Evolutionary conservation across 2,329 filamentous ascomycete species (phyloP).

Genomic region (Eutypa lata): DNA sequence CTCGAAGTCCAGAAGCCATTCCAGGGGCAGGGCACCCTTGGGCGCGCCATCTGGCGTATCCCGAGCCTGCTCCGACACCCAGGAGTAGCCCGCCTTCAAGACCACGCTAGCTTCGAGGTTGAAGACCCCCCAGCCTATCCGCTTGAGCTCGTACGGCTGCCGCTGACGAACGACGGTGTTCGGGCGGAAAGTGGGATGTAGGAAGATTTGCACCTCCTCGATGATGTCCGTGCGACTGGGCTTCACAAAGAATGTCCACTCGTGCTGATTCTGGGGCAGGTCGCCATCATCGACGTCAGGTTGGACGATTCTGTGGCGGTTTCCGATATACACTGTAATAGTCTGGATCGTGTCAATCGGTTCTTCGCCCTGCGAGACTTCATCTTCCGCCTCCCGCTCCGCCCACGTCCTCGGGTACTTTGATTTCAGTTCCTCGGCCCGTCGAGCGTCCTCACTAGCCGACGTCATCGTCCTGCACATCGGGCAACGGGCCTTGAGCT

Average conservation of each 20-base stretch:
- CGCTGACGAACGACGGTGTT: conserved; percentile 28
- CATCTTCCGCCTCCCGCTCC: conserved; percentile 28
- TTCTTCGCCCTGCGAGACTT: conserved; percentile 6
- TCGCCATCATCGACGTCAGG: conserved; percentile 10
- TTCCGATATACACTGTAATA: conserved; percentile 41
- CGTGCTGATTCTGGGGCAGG: conserved; percentile 32
- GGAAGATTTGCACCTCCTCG: conserved; percentile 36
- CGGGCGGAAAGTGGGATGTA: conserved; percentile 41
- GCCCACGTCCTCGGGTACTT: conserved; percentile 34
- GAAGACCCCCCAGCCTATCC: conserved; percentile 41
- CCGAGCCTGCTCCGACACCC: conserved; percentile 36
- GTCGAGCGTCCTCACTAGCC: conserved; percentile 24
- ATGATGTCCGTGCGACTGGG: conserved; percentile 40
- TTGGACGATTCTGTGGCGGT: conserved; percentile 32
- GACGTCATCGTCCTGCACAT: conserved; percentile 41
- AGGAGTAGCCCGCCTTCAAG: conserved; percentile 39
- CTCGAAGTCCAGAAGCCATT: conserved; percentile 40
- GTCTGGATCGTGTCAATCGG: conserved; percentile 29
- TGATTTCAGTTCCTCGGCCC: conserved; percentile 24
- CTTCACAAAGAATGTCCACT: conserved; percentile 45
- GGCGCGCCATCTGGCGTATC: conserved; percentile 25
- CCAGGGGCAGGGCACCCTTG: conserved; percentile 32
- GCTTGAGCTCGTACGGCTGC: conserved; percentile 36
- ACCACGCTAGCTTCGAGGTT: conserved; percentile 35
- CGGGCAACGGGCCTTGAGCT: conserved; percentile 38